These are phyloP conservation scores for Chenopodium suecicum DNA, from an alignment of 148 eudicot species.

Conservation along the genomic window DNA sequence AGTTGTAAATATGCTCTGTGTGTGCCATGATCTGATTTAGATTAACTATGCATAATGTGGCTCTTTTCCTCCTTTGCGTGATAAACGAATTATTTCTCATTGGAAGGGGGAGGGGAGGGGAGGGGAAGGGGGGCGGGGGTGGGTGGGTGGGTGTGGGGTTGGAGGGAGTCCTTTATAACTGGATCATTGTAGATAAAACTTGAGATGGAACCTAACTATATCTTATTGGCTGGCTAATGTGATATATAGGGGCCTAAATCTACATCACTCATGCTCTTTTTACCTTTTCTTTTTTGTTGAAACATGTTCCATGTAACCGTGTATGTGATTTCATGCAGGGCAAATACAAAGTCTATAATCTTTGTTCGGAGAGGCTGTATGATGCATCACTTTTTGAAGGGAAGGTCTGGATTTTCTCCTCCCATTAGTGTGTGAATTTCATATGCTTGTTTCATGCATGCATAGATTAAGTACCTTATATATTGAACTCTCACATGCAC, in stretches of 20 bases:
- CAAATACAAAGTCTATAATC: constrained; percentile 92
- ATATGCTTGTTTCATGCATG: neutral
- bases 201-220: neutral
- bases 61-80: neutral
- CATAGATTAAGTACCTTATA: neutral
- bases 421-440: neutral
- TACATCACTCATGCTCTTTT: neutral
- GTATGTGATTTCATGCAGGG: constrained; percentile 50
- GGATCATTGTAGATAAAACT: neutral
- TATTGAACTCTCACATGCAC: neutral
- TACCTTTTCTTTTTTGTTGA: neutral
- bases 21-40: neutral
- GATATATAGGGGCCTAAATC: constrained; percentile 11
- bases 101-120: neutral
- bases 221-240: constrained; percentile 1
- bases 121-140: no score
- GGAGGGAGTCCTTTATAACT: neutral
- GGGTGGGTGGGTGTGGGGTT: no score
- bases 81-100: neutral
- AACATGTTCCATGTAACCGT: neutral
- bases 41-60: neutral
- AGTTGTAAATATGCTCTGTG: neutral
- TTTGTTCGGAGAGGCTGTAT: constrained; percentile 91
- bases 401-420: constrained; percentile 53
- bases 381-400: constrained; percentile 91